phyloP scores from a whole-genome alignment of 768 basidiomycete species.

The Sarcomyxa edulis region DNA sequence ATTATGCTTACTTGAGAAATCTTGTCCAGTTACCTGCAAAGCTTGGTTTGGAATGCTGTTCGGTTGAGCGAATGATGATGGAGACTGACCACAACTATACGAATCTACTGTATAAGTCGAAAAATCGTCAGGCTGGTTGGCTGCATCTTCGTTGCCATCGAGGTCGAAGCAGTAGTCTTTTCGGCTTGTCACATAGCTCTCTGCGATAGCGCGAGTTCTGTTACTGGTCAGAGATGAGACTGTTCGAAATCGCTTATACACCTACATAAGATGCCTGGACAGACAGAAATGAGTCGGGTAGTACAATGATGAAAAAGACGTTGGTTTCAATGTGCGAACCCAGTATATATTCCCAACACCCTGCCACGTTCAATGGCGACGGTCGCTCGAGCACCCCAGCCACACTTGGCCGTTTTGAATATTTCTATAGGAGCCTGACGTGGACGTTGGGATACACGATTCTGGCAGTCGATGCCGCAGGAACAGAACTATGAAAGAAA shows the following conservation, averaged over 20 bases:
- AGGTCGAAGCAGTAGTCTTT: constrained; percentile 57
- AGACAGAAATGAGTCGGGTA: not conserved
- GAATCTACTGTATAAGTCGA: constrained; percentile 53
- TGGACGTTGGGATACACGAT: constrained; percentile 58
- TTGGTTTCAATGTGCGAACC: constrained; percentile 32
- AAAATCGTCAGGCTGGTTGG: constrained; percentile 18
- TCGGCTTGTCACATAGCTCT: constrained; percentile 26
- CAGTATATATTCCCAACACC: constrained; percentile 64
- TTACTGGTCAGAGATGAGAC: too few relatives aligned
- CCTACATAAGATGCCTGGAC: too few relatives aligned
- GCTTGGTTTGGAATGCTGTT: constrained; percentile 1
- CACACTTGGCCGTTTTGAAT: constrained; percentile 55
- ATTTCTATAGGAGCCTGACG: constrained; percentile 54
- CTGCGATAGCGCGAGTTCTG: constrained; percentile 41
- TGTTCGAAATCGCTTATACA: too few relatives aligned
- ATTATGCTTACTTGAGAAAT: constrained; percentile 56
- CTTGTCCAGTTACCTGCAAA: constrained; percentile 68
- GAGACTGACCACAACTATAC: constrained; percentile 39
- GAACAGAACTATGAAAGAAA: constrained; percentile 31
- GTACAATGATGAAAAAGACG: constrained; percentile 6
- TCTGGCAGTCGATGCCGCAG: constrained; percentile 42
- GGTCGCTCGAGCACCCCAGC: constrained; percentile 62
- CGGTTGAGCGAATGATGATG: not conserved
- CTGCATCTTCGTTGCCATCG: constrained; percentile 45
- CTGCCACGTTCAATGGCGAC: constrained; percentile 41